These are phyloP conservation scores for Saprolegnia parasitica DNA, from an alignment of 352 stramenopile genomes.

Conservation along the genomic window DNA sequence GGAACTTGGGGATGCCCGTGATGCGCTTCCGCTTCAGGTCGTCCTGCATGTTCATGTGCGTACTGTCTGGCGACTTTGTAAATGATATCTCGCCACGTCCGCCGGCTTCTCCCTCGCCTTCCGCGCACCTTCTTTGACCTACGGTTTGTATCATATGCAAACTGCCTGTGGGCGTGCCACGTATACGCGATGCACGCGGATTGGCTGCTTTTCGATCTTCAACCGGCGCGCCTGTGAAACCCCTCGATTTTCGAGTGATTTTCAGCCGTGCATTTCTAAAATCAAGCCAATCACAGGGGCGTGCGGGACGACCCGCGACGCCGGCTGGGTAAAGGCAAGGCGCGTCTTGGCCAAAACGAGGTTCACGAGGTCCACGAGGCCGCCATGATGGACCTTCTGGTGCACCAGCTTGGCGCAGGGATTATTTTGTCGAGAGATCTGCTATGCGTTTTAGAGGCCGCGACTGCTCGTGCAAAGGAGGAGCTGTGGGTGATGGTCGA, in stretches of 20 bases:
- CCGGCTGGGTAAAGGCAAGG: no score
- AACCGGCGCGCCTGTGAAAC: neutral
- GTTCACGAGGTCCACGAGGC: no score
- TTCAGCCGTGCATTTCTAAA: neutral
- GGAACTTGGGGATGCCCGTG: slow-evolving; percentile 63
- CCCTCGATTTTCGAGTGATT: neutral
- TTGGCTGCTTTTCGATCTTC: neutral
- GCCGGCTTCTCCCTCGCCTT: neutral
- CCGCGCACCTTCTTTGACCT: neutral
- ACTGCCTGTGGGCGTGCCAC: neutral
- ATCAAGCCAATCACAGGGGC: neutral
- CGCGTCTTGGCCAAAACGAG: no score
- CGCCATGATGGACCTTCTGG: no score
- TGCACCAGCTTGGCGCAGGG: no score
- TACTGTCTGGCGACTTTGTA: neutral
- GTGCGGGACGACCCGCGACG: neutral
- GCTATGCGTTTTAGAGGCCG: no score
- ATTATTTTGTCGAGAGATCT: no score
- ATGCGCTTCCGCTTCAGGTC: slow-evolving; percentile 25
- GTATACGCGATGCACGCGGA: neutral
- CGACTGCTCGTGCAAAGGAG: no score
- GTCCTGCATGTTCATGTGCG: neutral
- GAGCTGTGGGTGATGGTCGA: no score
- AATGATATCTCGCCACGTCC: no score
- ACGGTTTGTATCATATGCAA: neutral